Percentiles rank a stretch among this genome's conserved stretches.
Evolutionary conservation across 208 protist species (phyloP).

Genomic region (Trichomonas tenax): DNA sequence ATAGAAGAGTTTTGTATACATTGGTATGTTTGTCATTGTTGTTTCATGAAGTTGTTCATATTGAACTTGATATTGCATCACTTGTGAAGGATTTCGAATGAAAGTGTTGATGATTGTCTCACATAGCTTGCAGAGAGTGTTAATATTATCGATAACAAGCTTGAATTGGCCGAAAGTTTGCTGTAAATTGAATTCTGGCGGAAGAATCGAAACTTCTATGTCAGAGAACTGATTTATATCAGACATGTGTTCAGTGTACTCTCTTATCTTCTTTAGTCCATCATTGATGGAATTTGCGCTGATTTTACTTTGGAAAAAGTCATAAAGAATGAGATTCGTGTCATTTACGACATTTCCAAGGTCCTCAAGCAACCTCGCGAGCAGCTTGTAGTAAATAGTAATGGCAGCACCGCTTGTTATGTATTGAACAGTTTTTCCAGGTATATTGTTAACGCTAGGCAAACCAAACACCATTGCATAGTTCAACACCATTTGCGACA

Average conservation of each 20-base stretch:
- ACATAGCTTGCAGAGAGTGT: neutral
- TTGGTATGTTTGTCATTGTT: neutral
- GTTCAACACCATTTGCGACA: neutral
- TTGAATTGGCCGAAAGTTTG: neutral
- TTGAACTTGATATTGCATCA: neutral
- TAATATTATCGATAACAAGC: neutral
- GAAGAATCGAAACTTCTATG: neutral
- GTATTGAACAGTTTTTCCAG: neutral
- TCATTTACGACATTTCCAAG: neutral
- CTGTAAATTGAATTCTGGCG: neutral
- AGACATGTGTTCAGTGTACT: neutral
- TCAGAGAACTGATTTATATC: neutral
- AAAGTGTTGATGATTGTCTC: neutral
- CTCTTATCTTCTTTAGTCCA: neutral
- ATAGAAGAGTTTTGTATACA: neutral
- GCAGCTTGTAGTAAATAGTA: neutral
- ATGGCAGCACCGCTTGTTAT: neutral
- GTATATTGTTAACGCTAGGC: neutral
- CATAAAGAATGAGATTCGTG: neutral
- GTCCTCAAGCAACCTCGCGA: neutral
- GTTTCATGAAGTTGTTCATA: neutral
- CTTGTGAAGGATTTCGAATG: neutral
- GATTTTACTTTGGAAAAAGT: neutral
- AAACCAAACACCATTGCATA: neutral
- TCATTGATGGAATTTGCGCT: neutral